Conservation (phyloP, 2,329 filamentous ascomycete genomes). For the Samsoniella hepiali region DNA sequence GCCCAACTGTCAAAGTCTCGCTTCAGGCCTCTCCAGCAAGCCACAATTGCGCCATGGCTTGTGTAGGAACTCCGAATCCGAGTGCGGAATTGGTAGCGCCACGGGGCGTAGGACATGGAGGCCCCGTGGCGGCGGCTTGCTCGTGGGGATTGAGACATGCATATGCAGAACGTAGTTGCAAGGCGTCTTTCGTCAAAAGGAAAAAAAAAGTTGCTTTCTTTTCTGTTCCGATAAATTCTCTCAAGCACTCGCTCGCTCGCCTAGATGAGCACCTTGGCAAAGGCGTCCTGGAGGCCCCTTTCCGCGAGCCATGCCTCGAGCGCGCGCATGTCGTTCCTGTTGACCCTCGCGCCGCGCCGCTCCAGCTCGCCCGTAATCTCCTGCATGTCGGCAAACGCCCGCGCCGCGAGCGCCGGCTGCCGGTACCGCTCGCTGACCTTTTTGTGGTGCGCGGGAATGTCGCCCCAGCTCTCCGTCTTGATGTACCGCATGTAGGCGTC, state of each 20-base stretch:
- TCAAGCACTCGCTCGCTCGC: too few species aligned
- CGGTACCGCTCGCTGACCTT: constrained; percentile 57
- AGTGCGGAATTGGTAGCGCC: too few species aligned
- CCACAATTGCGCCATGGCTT: too few species aligned
- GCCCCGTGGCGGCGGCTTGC: too few species aligned
- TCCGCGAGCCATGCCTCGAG: constrained; percentile 48
- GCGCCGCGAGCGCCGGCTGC: constrained; percentile 33
- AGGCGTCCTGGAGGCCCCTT: constrained; percentile 41
- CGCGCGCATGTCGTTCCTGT: constrained; percentile 52
- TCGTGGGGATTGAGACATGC: too few species aligned
- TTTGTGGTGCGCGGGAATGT: constrained; percentile 60
- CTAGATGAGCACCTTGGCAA: constrained; percentile 40
- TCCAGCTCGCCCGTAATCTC: constrained; percentile 53
- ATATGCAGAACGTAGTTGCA: too few species aligned
- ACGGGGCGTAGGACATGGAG: too few species aligned
- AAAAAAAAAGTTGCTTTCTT: not conserved
- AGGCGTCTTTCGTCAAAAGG: not conserved
- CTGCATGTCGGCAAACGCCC: constrained; percentile 53
- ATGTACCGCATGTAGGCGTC: constrained; percentile 62
- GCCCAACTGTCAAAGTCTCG: too few species aligned
- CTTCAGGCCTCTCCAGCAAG: too few species aligned
- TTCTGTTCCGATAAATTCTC: not conserved
- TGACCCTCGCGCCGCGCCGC: constrained; percentile 46
- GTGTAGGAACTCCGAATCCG: too few species aligned
- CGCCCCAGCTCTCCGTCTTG: constrained; percentile 61